Conservation (phyloP, 202 grass and related monocot genomes). For the Musa balbisiana region DNA sequence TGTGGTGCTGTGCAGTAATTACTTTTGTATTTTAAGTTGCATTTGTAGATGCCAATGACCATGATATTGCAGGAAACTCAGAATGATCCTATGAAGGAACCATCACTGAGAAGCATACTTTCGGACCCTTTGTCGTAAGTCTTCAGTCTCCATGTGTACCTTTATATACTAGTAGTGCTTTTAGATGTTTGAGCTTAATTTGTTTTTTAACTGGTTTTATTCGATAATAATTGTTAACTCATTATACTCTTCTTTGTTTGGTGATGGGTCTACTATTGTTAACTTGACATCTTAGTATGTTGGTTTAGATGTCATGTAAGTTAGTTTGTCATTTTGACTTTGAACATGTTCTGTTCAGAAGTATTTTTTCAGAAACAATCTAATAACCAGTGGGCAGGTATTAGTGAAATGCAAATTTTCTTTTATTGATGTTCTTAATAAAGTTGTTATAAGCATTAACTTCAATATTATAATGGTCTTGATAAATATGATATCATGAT, state of each 20-base stretch:
- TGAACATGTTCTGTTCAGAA: background rate
- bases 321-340: background rate
- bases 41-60: background rate
- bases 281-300: too few relatives aligned
- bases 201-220: background rate
- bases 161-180: background rate
- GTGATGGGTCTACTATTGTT: too few relatives aligned
- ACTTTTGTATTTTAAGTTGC: background rate
- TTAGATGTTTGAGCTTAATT: background rate
- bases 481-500: too few relatives aligned
- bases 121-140: slow-evolving; percentile 83
- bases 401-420: background rate
- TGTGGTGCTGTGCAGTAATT: background rate
- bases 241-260: background rate
- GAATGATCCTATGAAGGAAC: slow-evolving; percentile 41
- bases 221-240: too few relatives aligned
- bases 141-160: slow-evolving; percentile 20
- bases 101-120: slow-evolving; percentile 64
- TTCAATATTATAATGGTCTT: too few relatives aligned
- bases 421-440: background rate
- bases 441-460: too few relatives aligned
- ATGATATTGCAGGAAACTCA: slow-evolving; percentile 43
- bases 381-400: background rate
- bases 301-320: too few relatives aligned
- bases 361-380: background rate